Conservation (phyloP, 1,139 yeast genomes). For the Suhomyces anneliseae region DNA sequence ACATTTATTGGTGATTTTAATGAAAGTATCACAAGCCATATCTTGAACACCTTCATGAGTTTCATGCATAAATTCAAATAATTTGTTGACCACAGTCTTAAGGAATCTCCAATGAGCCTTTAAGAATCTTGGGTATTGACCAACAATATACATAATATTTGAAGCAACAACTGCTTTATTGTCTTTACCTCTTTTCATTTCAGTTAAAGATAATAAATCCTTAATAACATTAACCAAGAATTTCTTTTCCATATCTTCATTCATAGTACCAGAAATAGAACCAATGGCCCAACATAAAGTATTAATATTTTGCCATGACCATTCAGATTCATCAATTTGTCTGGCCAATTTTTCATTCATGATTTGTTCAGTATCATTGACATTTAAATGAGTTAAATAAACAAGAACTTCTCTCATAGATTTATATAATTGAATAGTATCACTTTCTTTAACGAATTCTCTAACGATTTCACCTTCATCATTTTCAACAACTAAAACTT, state of each 20-base stretch:
- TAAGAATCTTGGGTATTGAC: conserved; percentile 95
- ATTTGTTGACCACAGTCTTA: conserved; percentile 91
- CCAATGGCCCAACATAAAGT: conserved; percentile 99
- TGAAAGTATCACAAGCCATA: conserved; percentile 99
- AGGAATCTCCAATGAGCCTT: conserved; percentile 98
- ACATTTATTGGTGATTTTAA: conserved; percentile 92
- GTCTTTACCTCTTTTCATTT: conserved; percentile 95
- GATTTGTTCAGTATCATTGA: conserved; percentile 87
- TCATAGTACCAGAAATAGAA: conserved; percentile 97
- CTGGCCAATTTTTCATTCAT: conserved; percentile 89
- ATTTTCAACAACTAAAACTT: conserved; percentile 92
- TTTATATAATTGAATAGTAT: conserved; percentile 91
- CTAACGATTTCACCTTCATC: conserved; percentile 99
- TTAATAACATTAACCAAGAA: conserved; percentile 90
- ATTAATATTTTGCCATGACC: conserved; percentile 99
- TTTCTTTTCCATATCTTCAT: conserved; percentile 94
- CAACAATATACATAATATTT: conserved; percentile 97
- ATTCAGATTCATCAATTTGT: conserved; percentile 94
- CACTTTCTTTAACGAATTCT: conserved; percentile 95
- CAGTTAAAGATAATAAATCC: conserved; percentile 87
- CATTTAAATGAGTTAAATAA: conserved; percentile 92
- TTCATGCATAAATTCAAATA: conserved; percentile 98
- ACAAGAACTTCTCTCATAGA: conserved; percentile 95
- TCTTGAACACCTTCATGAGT: conserved; percentile 99
- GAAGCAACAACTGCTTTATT: conserved; percentile 99